Base-by-base conservation (phyloP, 2,329 filamentous ascomycete species). In the Trichoderma atroviride region DNA sequence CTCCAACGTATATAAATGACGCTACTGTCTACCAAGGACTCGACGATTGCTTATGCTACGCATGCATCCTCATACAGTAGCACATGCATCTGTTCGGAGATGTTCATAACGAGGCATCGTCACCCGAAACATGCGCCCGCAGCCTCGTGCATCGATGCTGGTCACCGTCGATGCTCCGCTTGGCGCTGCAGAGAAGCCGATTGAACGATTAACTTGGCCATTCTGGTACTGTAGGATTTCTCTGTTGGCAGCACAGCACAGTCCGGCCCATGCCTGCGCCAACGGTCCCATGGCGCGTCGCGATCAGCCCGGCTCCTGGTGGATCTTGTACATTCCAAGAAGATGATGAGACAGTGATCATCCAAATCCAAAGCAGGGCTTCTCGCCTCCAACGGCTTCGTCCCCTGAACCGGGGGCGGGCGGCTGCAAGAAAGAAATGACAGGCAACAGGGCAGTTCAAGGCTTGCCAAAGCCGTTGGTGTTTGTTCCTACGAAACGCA, bases 361-460 rank as follows among this genome's bases (percentile, higher is more conserved):
- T 43, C 37, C 47, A 50, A 24, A n/a, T 43, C 40, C 40, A 43
- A 43, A 10, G 16, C 52, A 55, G 22, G 52, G 52, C 52, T 31
- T 55, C 52, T 55, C 52, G 22, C 52, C 52, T 55, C 52, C 29
- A 31, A 31, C 52, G 24, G 52, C 52, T 55, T 27, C 35, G 29
- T 65, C 62, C 62, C 62, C 62, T 65, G 52, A 65, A 43, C 52
- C 24, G 52, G 62, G 62, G 62, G 27, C 61, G n/a, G 47, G 50
- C 60, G 33, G 50, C 62, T 57, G 62, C 37, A 43, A 52, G 50
- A 65, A 35, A 65, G 50, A 65, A 24, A 65, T 65, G 52, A 47
- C 62, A 27, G 52, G 62, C 33, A 52, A 43, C 62, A 27, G 62
- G 62, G 52, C 52, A 56, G 31, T 56, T 37, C 52, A 65, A 56